These are phyloP conservation scores for Prunus kanzakura DNA, from an alignment of 306 rosid genomes.

Conservation along the genomic window DNA sequence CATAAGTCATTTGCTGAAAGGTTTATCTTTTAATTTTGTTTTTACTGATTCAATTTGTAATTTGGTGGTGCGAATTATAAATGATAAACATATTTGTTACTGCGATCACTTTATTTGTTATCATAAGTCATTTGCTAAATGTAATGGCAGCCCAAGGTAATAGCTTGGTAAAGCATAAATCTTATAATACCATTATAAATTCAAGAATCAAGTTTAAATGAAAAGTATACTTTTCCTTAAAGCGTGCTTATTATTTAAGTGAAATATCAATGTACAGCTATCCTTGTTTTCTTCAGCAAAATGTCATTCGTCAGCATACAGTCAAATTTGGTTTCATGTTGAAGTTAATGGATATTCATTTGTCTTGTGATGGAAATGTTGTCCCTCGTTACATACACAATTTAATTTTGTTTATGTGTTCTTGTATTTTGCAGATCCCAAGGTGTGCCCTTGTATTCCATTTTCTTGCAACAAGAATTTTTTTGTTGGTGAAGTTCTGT, in stretches of 20 bases:
- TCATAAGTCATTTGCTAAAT: background rate
- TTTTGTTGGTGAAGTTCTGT: constrained; percentile 25
- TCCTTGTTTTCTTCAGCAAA: background rate
- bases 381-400: background rate
- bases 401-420: constrained; percentile 12
- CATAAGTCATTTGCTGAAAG: background rate
- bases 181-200: background rate
- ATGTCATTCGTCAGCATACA: background rate
- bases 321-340: background rate
- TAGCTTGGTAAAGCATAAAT: background rate
- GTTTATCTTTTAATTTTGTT: background rate
- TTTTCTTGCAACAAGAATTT: constrained; percentile 24
- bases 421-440: constrained; percentile 71
- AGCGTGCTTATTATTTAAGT: background rate
- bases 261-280: background rate
- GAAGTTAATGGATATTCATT: constrained; percentile 9
- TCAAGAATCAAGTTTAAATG: background rate
- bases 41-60: background rate
- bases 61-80: background rate
- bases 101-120: background rate
- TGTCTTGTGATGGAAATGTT: constrained; percentile 12
- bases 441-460: constrained; percentile 59
- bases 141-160: background rate
- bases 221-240: background rate
- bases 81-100: background rate